Evolutionary conservation across 179 eudicot genomes (phyloP).

Genomic region (Patellifolia procumbens): DNA sequence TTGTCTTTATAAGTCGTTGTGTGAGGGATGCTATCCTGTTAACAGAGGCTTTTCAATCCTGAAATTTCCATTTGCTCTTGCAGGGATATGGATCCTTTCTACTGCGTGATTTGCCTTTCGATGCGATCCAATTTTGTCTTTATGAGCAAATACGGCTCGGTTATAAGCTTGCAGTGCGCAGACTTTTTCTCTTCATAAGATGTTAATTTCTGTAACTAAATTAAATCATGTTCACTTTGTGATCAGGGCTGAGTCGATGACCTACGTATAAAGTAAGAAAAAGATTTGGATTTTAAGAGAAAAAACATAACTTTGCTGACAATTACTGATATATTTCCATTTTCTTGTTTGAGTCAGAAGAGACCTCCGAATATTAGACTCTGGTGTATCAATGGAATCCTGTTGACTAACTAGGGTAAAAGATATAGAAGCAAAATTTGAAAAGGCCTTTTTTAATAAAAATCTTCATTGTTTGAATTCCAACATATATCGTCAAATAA

Average conservation of each 20-base stretch:
- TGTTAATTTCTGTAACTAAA: background rate
- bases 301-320: no score
- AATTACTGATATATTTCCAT: no score
- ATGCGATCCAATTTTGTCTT: slow-evolving; percentile 90
- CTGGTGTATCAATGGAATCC: no score
- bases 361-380: no score
- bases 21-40: background rate
- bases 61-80: slow-evolving; percentile 13
- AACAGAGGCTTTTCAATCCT: background rate
- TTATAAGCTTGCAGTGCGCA: slow-evolving; percentile 82
- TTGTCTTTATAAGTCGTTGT: background rate
- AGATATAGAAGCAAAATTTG: background rate
- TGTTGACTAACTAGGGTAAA: background rate
- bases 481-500: background rate
- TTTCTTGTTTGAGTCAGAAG: no score
- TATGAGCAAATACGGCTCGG: slow-evolving; percentile 96
- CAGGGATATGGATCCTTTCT: slow-evolving; percentile 96
- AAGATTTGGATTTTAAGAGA: no score
- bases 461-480: background rate
- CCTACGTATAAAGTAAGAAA: no score
- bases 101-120: slow-evolving; percentile 91
- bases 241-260: no score
- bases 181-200: slow-evolving; percentile 8
- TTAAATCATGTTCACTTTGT: slow-evolving; percentile 13
- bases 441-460: background rate